Percentiles rank a stretch among this genome's conserved stretches.
These are phyloP conservation scores for Dictyostelium firmibasis DNA, from an alignment of 78 protist species.

Conservation along the genomic window DNA sequence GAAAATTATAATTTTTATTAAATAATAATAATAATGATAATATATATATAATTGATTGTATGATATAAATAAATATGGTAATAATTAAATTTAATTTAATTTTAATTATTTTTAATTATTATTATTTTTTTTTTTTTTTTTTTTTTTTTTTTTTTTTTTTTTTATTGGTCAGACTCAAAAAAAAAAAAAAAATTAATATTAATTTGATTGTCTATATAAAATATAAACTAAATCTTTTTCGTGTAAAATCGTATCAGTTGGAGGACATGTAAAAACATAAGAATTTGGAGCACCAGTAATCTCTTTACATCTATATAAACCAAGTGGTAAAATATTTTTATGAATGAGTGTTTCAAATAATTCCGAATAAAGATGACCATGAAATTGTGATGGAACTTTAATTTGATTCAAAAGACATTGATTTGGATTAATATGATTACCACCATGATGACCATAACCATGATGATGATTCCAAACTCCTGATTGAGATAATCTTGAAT, in stretches of 20 bases:
- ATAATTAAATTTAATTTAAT: too few relatives aligned
- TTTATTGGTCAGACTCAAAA: too few relatives aligned
- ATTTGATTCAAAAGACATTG: constrained; percentile 72
- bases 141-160: too few relatives aligned
- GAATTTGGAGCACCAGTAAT: constrained; percentile 79
- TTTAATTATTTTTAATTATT: too few relatives aligned
- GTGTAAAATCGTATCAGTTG: constrained; percentile 39
- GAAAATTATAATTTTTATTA: not conserved
- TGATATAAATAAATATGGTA: not conserved
- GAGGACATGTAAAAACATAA: constrained; percentile 73
- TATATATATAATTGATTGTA: not conserved
- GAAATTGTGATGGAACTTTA: constrained; percentile 62
- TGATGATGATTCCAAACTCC: constrained; percentile 4
- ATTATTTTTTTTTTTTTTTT: not conserved
- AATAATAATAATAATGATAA: not conserved
- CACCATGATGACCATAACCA: not conserved
- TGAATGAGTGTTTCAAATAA: constrained; percentile 41
- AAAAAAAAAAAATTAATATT: too few relatives aligned
- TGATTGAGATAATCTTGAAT: not conserved
- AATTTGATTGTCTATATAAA: constrained; percentile 23
- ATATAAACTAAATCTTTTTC: constrained; percentile 74
- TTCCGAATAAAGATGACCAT: constrained; percentile 52
- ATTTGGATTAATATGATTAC: not conserved
- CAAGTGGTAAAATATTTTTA: constrained; percentile 57
- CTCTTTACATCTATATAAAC: constrained; percentile 63